A percentile compares a stretch with the other conserved stretches of the same genome.
These are phyloP conservation scores for Caloboletus firmus DNA, from an alignment of 1,284 basidiomycete genomes.

Conservation along the genomic window DNA sequence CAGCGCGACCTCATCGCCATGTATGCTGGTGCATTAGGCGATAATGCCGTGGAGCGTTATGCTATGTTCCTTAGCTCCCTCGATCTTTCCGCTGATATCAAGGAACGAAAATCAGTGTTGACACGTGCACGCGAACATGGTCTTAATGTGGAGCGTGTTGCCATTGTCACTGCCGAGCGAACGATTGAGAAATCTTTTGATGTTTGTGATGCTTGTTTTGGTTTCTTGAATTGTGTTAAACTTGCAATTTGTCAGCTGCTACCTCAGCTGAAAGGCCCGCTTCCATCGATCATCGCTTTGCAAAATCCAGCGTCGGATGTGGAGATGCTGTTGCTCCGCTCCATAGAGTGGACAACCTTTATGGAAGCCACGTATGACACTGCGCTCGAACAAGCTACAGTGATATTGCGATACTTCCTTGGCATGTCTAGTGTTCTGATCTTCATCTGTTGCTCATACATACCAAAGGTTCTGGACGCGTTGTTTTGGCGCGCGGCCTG, in stretches of 20 bases:
- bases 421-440: constrained; percentile 46
- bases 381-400: constrained; percentile 82
- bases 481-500: constrained; percentile 68
- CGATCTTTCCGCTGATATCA: constrained; percentile 65
- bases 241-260: constrained; percentile 42
- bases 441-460: constrained; percentile 2
- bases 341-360: constrained; percentile 94
- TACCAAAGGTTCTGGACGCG: constrained; percentile 66
- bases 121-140: constrained; percentile 80
- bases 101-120: constrained; percentile 73
- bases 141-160: constrained; percentile 81
- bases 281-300: constrained; percentile 58
- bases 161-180: constrained; percentile 77
- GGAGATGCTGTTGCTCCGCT: constrained; percentile 76
- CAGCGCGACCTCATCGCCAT: constrained; percentile 88
- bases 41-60: constrained; percentile 90
- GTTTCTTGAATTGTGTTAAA: constrained; percentile 7
- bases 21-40: constrained; percentile 91
- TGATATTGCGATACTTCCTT: constrained; percentile 84
- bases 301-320: constrained; percentile 52
- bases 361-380: constrained; percentile 70
- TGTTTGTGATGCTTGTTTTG: constrained; percentile 40
- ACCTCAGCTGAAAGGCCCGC: constrained; percentile 53
- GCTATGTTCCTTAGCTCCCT: constrained; percentile 88
- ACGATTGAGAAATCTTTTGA: constrained; percentile 75